Base-by-base conservation (phyloP, 2,329 filamentous ascomycete species). In the Teratosphaeria pseudoeucalypti region DNA sequence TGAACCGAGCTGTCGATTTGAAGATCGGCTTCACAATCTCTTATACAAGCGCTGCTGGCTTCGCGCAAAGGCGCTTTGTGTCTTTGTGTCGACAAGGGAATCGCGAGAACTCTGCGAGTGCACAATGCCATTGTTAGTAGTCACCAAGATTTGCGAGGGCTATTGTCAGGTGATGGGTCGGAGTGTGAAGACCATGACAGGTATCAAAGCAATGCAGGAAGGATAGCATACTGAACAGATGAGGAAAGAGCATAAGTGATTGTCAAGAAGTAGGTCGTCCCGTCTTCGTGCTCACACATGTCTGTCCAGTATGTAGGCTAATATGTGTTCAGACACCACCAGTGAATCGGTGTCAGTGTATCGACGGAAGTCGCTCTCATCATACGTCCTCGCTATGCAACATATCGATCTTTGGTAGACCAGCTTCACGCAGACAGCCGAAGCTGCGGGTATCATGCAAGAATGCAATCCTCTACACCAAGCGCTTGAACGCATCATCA, bases 391-490 rank as follows among this genome's bases (percentile, higher is more conserved):
- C 54, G 54, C 54, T 56, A 56, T 56, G 54, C 54, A 56, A 56
- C 43, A 49, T 19, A 49, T 32, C 7, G 29, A 32, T 49, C 43
- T 49, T 12, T n/a, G 19, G 6, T 49, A n/a, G 19, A 49, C n/a
- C 43, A n/a, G 19, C 23, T 37, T 39, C 19, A 12, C 27, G 26
- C 52, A 19, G 16, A 56, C 23, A 56, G 54, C 23, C 29, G 23
- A 43, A 34, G 23, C 23, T 43, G 54, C 32, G 54, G 54, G 54
- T 56, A 56, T 56, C 54, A n/a, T 56, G 54, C 54, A 56, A 32
- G 39, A 14, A 43, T 56, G 34, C 54, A 56, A 32, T 56, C 54
- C 54, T 56, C 54, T 56, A 56, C 54, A 49, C 43, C 43, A 34
- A 32, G 54, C 54, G 29, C 29, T 56, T 14, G 16, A 56, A 43